Percentiles rank a stretch among this genome's conserved stretches.
phyloP scores from a whole-genome alignment of 768 basidiomycete species.

The Kwoniella botswanensis region DNA sequence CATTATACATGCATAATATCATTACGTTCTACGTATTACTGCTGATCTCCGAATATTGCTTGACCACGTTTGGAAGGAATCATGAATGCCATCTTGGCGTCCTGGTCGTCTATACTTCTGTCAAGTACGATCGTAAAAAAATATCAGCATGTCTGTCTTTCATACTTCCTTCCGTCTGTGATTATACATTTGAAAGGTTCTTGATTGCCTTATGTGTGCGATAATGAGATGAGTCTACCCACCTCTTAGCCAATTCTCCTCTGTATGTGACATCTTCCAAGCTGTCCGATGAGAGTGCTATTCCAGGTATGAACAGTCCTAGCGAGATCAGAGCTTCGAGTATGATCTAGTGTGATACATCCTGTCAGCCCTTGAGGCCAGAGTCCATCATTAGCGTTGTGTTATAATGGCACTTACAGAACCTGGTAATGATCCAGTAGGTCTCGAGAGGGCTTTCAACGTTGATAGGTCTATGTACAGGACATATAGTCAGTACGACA shows the following conservation, averaged over 20 bases:
- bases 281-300: constrained; percentile 37
- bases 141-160: neutral
- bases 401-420: constrained; percentile 39
- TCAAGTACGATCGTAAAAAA: neutral
- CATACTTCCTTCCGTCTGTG: too few relatives aligned
- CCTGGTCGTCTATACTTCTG: constrained; percentile 44
- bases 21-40: neutral
- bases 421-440: constrained; percentile 34
- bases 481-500: neutral
- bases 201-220: too few relatives aligned
- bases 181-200: too few relatives aligned
- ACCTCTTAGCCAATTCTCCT: constrained; percentile 54
- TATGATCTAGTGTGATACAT: constrained; percentile 42
- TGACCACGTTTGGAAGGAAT: constrained; percentile 30
- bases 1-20: constrained; percentile 1
- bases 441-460: constrained; percentile 49
- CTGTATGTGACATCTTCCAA: constrained; percentile 55
- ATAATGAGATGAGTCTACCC: constrained; percentile 13
- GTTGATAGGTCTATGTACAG: constrained; percentile 52
- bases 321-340: constrained; percentile 50
- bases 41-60: constrained; percentile 41
- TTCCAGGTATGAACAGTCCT: constrained; percentile 50
- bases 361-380: too few relatives aligned
- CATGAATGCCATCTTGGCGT: constrained; percentile 50
- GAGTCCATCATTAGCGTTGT: too few relatives aligned